Percentiles rank a stretch among this genome's conserved stretches.
Conservation (phyloP, 73 alveolate species). For the Tetrahymena malaccensis region DNA sequence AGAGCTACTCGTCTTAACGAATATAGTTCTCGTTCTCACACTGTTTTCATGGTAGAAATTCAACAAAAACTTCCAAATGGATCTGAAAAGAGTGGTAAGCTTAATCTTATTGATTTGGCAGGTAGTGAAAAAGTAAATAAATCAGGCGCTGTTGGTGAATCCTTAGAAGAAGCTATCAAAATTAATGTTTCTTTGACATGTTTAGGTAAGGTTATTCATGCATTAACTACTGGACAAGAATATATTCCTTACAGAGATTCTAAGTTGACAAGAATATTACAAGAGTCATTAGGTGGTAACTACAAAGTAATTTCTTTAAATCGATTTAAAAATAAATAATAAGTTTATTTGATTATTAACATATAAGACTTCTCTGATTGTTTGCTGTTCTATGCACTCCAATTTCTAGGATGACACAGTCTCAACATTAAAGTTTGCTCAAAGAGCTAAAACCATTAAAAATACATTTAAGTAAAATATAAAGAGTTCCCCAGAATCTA, state of each 20-base stretch:
- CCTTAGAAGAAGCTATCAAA: constrained; percentile 94
- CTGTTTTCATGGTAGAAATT: constrained; percentile 16
- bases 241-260: constrained; percentile 95
- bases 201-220: constrained; percentile 93
- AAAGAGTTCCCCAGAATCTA: neutral
- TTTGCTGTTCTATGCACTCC: neutral
- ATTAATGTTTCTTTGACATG: constrained; percentile 95
- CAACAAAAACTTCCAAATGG: neutral
- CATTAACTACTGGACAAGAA: constrained; percentile 66
- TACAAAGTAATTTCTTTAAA: neutral
- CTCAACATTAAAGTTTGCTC: neutral
- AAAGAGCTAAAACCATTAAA: neutral
- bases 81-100: constrained; percentile 8
- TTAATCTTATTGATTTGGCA: constrained; percentile 69
- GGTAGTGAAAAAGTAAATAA: constrained; percentile 94
- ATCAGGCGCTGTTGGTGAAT: constrained; percentile 92
- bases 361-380: neutral
- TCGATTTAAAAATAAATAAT: neutral
- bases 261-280: constrained; percentile 85
- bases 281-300: constrained; percentile 95
- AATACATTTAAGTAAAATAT: neutral
- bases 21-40: constrained; percentile 32
- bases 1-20: neutral
- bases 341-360: neutral
- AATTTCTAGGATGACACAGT: neutral